phyloP scores from a whole-genome alignment of 2,329 filamentous ascomycete genomes.

The Calonectria honghensis region DNA sequence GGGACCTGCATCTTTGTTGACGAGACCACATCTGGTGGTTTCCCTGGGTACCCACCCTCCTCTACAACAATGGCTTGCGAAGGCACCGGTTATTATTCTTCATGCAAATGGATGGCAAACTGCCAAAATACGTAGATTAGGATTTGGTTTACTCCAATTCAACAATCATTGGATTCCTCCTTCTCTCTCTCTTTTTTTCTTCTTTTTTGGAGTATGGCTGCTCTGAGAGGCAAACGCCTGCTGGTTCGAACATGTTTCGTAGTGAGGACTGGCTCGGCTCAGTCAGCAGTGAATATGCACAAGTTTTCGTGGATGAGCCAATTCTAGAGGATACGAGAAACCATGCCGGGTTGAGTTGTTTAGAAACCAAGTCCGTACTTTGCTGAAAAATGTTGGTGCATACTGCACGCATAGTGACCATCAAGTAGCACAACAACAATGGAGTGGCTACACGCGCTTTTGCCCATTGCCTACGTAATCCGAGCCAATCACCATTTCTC shows the following conservation, averaged over 20 bases:
- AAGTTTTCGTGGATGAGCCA: background rate
- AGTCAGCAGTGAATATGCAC: background rate
- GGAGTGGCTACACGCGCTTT: background rate
- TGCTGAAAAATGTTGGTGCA: no score
- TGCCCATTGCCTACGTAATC: background rate
- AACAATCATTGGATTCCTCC: background rate
- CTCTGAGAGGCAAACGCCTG: background rate
- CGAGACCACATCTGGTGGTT: background rate
- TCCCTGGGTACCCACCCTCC: background rate
- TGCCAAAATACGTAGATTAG: background rate
- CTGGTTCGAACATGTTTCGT: background rate
- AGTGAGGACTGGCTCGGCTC: background rate
- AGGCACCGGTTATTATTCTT: background rate
- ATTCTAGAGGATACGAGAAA: background rate
- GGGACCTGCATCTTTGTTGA: slow-evolving; percentile 1
- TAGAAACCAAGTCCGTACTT: background rate
- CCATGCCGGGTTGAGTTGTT: background rate
- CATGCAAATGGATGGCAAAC: background rate
- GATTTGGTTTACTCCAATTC: background rate
- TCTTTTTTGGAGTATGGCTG: background rate
- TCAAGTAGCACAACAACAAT: background rate
- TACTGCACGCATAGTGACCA: background rate
- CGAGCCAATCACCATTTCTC: background rate
- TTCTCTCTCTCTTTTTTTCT: no score
- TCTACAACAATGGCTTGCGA: background rate